phyloP scores from a whole-genome alignment of 768 basidiomycete species.

The Rubroboletus pulcherrimus region DNA sequence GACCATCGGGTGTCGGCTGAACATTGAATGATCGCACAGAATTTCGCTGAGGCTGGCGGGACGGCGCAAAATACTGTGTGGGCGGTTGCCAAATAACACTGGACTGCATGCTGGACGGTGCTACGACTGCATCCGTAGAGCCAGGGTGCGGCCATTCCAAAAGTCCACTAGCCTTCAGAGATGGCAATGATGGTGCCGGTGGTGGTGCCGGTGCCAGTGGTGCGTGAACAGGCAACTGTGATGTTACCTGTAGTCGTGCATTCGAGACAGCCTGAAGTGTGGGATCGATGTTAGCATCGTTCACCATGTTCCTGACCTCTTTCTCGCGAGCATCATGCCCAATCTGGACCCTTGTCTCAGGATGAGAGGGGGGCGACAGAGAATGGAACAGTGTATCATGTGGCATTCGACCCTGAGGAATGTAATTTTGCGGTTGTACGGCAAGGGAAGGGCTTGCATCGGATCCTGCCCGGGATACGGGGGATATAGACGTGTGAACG shows the following conservation, averaged over 20 bases:
- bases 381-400: conserved; percentile 36
- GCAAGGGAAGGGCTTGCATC: conserved; percentile 16
- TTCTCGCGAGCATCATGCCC: conserved; percentile 26
- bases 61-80: conserved; percentile 17
- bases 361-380: conserved; percentile 11
- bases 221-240: conserved; percentile 8
- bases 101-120: conserved; percentile 10
- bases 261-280: conserved; percentile 26
- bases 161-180: conserved; percentile 70
- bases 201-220: conserved; percentile 20
- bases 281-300: conserved; percentile 32
- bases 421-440: conserved; percentile 28
- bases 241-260: conserved; percentile 15
- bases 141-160: conserved; percentile 54
- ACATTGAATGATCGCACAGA: conserved; percentile 9
- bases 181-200: conserved; percentile 53
- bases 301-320: conserved; percentile 22
- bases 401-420: conserved; percentile 32
- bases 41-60: conserved; percentile 23
- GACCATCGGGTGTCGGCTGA: conserved; percentile 15
- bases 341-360: conserved; percentile 17
- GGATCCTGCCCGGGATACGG: conserved; percentile 17
- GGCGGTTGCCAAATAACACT: conserved; percentile 22
- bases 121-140: conserved; percentile 26
- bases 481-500: conserved; percentile 17